These are phyloP conservation scores for Corchorus olitorius DNA, from an alignment of 345 rosid genomes.

Conservation along the genomic window DNA sequence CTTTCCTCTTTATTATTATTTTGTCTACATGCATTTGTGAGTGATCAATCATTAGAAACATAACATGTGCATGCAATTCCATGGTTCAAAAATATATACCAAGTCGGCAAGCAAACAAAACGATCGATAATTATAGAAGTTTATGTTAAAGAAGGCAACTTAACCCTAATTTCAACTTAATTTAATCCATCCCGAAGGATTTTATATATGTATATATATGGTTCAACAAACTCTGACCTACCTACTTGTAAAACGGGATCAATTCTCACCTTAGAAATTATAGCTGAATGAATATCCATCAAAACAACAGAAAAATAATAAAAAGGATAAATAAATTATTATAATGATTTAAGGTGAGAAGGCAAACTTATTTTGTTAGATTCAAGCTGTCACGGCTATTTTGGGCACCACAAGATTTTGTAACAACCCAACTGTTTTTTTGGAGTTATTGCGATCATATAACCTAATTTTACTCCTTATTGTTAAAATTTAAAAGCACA, in stretches of 20 bases:
- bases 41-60: no score
- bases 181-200: background rate
- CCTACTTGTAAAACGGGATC: constrained; percentile 17
- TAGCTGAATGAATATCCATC: background rate
- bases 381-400: background rate
- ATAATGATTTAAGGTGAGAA: background rate
- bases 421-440: constrained; percentile 3
- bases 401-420: background rate
- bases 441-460: constrained; percentile 9
- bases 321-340: background rate
- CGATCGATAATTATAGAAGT: no score
- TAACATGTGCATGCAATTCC: no score
- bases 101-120: no score
- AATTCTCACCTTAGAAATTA: background rate
- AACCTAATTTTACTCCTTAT: no score
- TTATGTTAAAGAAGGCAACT: no score
- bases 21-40: no score
- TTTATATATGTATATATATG: background rate
- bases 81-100: no score
- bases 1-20: no score
- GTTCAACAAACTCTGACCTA: constrained; percentile 24
- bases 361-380: constrained; percentile 13
- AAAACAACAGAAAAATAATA: background rate
- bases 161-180: no score
- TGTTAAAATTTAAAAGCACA: no score